Conservation (phyloP, 352 stramenopile species). For the Albugo candida region DNA sequence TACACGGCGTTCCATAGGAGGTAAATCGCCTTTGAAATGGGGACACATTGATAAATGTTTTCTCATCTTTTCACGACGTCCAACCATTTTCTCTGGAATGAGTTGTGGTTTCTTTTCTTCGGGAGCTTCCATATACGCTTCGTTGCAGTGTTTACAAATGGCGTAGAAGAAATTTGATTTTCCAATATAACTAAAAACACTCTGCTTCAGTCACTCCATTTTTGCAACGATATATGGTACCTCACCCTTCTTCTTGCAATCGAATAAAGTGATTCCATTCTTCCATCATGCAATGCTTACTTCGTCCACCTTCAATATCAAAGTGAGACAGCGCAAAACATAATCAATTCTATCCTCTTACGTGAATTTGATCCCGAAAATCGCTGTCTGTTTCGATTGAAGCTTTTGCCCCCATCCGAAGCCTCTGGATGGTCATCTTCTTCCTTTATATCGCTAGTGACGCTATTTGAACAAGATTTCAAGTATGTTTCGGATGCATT, state of each 20-base stretch:
- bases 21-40: conserved; percentile 45
- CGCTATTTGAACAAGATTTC: too few relatives aligned
- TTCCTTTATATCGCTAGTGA: too few relatives aligned
- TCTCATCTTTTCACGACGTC: conserved; percentile 56
- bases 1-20: conserved; percentile 20
- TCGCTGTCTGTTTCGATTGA: too few relatives aligned
- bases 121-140: conserved; percentile 27
- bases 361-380: neutral
- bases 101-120: conserved; percentile 24
- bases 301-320: conserved; percentile 17
- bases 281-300: conserved; percentile 69
- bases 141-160: conserved; percentile 46
- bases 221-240: neutral
- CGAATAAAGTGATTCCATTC: conserved; percentile 65
- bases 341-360: conserved; percentile 1
- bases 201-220: conserved; percentile 6
- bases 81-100: conserved; percentile 42
- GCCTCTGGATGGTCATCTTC: too few relatives aligned
- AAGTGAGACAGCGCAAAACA: neutral
- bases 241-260: conserved; percentile 39
- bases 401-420: neutral
- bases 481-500: too few relatives aligned
- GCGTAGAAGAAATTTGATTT: conserved; percentile 70
- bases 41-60: conserved; percentile 41
- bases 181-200: conserved; percentile 18